These are phyloP conservation scores for Pisolithus orientalis DNA, from an alignment of 768 basidiomycete species.

Conservation along the genomic window DNA sequence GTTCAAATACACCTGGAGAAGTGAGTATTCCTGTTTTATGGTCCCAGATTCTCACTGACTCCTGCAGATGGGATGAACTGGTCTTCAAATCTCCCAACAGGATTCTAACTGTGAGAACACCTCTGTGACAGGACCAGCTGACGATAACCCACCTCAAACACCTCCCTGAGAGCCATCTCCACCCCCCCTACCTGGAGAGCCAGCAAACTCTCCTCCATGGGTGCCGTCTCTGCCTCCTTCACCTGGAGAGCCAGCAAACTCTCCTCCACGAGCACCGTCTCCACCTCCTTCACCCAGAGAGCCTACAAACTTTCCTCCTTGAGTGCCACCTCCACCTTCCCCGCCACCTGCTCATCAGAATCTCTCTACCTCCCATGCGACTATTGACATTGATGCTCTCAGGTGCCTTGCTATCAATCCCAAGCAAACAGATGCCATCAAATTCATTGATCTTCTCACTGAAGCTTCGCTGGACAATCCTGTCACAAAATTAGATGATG, in stretches of 20 bases:
- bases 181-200: too few relatives aligned
- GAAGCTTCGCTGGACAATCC: slow-evolving; percentile 6
- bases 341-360: not conserved
- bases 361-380: not conserved
- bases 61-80: not conserved
- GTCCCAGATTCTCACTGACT: not conserved
- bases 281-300: not conserved
- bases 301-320: not conserved
- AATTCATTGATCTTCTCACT: slow-evolving; percentile 6
- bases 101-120: not conserved
- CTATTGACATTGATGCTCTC: not conserved
- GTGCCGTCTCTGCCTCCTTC: not conserved
- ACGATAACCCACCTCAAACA: not conserved
- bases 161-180: not conserved
- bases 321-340: not conserved
- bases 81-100: not conserved
- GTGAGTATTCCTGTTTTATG: too few relatives aligned
- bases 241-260: too few relatives aligned
- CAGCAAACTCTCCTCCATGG: too few relatives aligned
- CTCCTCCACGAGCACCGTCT: not conserved
- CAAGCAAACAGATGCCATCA: not conserved
- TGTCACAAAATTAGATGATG: slow-evolving; percentile 10
- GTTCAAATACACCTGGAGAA: not conserved
- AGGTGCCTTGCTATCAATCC: not conserved
- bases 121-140: not conserved